phyloP scores from a whole-genome alignment of 352 stramenopile genomes.

The Pythium aquatile region DNA sequence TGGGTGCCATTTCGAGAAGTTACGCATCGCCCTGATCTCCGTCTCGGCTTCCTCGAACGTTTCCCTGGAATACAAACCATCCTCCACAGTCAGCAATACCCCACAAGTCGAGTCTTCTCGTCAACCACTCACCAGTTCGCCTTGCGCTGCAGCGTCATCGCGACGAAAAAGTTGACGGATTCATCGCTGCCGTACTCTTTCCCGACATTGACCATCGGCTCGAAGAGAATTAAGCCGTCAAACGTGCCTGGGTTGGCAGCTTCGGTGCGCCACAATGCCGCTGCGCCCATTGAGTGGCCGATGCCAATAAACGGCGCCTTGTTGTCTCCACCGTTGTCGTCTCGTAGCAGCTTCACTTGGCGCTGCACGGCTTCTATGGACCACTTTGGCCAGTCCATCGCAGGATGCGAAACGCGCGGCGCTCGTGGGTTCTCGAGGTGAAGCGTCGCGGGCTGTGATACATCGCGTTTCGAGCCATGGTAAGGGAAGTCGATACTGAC shows the following conservation, averaged over 20 bases:
- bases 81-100: slow-evolving; percentile 10
- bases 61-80: slow-evolving; percentile 15
- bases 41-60: slow-evolving; percentile 23
- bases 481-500: slow-evolving; percentile 39
- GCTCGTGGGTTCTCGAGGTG: slow-evolving; percentile 26
- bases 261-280: slow-evolving; percentile 34
- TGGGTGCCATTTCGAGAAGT: slow-evolving; percentile 44
- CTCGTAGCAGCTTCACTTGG: slow-evolving; percentile 14
- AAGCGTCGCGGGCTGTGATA: slow-evolving; percentile 31
- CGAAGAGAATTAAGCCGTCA: slow-evolving; percentile 44
- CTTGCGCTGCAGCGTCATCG: slow-evolving; percentile 17
- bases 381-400: slow-evolving; percentile 29
- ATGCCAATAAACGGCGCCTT: slow-evolving; percentile 44
- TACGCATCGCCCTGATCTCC: slow-evolving; percentile 34
- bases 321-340: not conserved
- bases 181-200: not conserved
- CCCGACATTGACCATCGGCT: slow-evolving; percentile 36
- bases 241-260: slow-evolving; percentile 38
- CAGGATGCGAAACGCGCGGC: slow-evolving; percentile 39
- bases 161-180: slow-evolving; percentile 19
- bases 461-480: slow-evolving; percentile 40
- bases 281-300: slow-evolving; percentile 47
- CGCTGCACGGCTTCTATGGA: slow-evolving; percentile 19
- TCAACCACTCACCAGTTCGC: slow-evolving; percentile 4
- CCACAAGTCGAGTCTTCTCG: not conserved